phyloP scores from a whole-genome alignment of 441 rosid species.

The Pelargonium citronellum region DNA sequence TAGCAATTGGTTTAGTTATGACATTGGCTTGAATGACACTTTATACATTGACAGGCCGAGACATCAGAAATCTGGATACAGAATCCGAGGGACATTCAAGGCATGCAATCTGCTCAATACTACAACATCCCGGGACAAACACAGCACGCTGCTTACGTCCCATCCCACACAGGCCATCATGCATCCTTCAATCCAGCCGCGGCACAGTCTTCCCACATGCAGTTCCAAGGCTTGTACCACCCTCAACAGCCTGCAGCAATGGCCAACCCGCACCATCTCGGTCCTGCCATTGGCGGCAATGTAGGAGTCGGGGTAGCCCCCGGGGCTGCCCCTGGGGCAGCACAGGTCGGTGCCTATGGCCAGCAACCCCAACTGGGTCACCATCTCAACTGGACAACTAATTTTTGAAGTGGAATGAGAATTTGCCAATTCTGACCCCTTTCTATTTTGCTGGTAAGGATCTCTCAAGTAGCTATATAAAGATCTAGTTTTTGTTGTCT shows the following conservation, averaged over 20 bases:
- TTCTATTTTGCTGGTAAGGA: conserved; percentile 36
- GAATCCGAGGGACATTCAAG: conserved; percentile 60
- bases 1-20: too few relatives aligned
- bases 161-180: conserved; percentile 70
- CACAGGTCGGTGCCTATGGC: conserved; percentile 62
- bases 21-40: too few relatives aligned
- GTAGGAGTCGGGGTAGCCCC: conserved; percentile 9
- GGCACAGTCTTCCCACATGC: conserved; percentile 88
- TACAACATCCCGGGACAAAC: conserved; percentile 79
- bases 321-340: conserved; percentile 44
- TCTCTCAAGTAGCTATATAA: conserved; percentile 44
- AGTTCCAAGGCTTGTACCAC: conserved; percentile 72
- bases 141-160: conserved; percentile 69
- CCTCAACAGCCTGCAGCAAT: conserved; percentile 65
- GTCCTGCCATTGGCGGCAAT: conserved; percentile 29
- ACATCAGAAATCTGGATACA: conserved; percentile 88
- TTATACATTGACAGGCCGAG: conserved; percentile 46
- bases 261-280: conserved; percentile 67
- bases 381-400: conserved; percentile 71
- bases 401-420: conserved; percentile 49
- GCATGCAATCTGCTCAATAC: conserved; percentile 38
- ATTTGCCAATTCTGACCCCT: conserved; percentile 30
- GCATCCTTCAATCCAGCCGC: conserved; percentile 62
- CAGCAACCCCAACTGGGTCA: conserved; percentile 90
- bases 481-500: conserved; percentile 24